Base-by-base conservation (phyloP, 2,329 filamentous ascomycete genomes). In the Trichoderma citrinoviride region DNA sequence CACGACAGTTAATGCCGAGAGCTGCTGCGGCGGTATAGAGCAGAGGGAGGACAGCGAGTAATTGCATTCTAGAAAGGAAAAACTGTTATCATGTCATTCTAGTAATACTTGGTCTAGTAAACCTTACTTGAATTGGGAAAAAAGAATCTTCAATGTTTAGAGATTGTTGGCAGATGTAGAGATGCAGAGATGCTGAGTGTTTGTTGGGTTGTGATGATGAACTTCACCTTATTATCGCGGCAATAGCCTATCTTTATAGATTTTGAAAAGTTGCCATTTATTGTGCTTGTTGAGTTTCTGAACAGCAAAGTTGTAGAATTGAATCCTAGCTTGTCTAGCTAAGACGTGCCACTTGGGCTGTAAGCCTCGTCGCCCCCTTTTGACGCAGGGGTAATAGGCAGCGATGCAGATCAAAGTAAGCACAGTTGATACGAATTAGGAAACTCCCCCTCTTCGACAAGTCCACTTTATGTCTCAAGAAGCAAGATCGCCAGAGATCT, bases 1-100 rank as follows among this genome's bases (percentile, higher is more conserved):
- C 63, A 15, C 56, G n/a, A 23, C 63, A 65, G 23, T 65, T 65
- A 46, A 65, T 65, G 60, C 63, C 63, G 17, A 61, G 47, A 14
- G 63, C 55, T 37, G 63, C 25, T 3, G 44, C 63, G 8, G 33
- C 15, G 46, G 63, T 43, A 21, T 55, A 61, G 33, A 65, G 5
- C 7, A 65, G 6, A 40, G 55, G 46, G 12, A 61, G 55, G 23
- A 65, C n/a, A 10, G 56, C 29, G 33, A 65, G 21, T 46, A 52
- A 53, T 41, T 53, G 56, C 46, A 61, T 65, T 27, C 63, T 65
- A 12, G 33, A 19, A 3, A 52, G 21, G n/a, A n/a, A n/a, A n/a
- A n/a, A 12, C 0, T 47, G 14, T 57, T 29, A 33, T 0, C 7
- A 17, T 17, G 4, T 5, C 21, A 37, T 21, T 23, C 7, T n/a